These are phyloP conservation scores for Coniosporium uncinatum DNA, from an alignment of 2,329 filamentous ascomycete species.

Conservation along the genomic window DNA sequence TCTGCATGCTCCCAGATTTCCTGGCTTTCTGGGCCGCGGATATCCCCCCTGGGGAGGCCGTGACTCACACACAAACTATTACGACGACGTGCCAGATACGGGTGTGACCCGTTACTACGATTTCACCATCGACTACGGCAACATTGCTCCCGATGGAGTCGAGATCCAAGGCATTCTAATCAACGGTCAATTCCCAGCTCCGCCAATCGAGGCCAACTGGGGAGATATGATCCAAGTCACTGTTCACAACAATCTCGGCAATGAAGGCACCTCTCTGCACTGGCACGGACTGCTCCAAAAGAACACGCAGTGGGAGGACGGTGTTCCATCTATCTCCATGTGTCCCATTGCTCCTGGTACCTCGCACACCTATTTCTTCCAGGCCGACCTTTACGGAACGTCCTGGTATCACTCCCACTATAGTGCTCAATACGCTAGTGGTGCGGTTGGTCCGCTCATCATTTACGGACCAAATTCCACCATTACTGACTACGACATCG, in stretches of 20 bases:
- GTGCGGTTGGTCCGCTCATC: constrained; percentile 17
- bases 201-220: constrained; percentile 28
- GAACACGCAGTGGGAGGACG: constrained; percentile 25
- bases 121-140: constrained; percentile 9
- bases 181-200: constrained; percentile 27
- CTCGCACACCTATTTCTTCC: constrained; percentile 16
- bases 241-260: constrained; percentile 13
- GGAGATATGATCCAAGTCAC: constrained; percentile 19
- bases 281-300: constrained; percentile 24
- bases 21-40: too few relatives aligned
- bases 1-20: too few relatives aligned
- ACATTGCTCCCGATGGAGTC: constrained; percentile 20
- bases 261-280: constrained; percentile 25
- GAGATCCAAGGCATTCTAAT: constrained; percentile 19
- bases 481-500: constrained; percentile 18
- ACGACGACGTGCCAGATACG: constrained; percentile 20
- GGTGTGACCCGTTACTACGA: constrained; percentile 22
- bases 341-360: constrained; percentile 26
- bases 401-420: constrained; percentile 23
- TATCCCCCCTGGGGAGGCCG: too few relatives aligned
- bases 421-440: constrained; percentile 18
- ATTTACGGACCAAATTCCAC: constrained; percentile 15
- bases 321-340: constrained; percentile 23
- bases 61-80: not conserved
- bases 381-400: constrained; percentile 23